Conservation (phyloP, 768 basidiomycete genomes). For the Russula brevipes region DNA sequence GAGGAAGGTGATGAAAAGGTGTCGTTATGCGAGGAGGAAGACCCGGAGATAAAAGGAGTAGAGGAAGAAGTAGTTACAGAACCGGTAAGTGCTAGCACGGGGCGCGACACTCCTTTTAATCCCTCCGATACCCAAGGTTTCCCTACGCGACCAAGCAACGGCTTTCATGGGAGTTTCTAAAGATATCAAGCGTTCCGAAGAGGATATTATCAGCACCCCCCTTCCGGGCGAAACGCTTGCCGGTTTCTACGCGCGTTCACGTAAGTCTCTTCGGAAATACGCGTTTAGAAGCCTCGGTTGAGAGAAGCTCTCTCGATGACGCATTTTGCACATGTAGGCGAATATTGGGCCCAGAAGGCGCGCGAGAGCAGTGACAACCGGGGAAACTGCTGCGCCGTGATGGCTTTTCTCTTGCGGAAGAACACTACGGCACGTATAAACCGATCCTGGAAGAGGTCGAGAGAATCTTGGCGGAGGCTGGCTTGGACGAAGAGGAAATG, state of each 20-base stretch:
- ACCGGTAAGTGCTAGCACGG: constrained; percentile 21
- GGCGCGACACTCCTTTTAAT: neutral
- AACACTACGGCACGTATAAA: constrained; percentile 74
- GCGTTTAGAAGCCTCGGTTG: neutral
- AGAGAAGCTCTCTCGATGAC: neutral
- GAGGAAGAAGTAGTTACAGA: constrained; percentile 28
- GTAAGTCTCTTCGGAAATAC: constrained; percentile 39
- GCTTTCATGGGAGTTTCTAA: constrained; percentile 63
- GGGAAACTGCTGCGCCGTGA: constrained; percentile 71
- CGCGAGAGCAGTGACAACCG: constrained; percentile 52
- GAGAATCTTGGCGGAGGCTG: constrained; percentile 76
- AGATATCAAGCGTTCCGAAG: constrained; percentile 52
- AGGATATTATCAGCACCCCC: constrained; percentile 74
- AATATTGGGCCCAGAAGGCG: constrained; percentile 78
- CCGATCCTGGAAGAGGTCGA: constrained; percentile 79
- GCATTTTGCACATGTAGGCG: constrained; percentile 40
- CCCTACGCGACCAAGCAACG: constrained; percentile 41
- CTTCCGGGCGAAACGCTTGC: constrained; percentile 80
- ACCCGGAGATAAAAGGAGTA: constrained; percentile 25
- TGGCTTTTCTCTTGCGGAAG: constrained; percentile 71
- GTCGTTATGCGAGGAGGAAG: constrained; percentile 32
- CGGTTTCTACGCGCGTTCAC: constrained; percentile 75
- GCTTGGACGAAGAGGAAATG: constrained; percentile 81
- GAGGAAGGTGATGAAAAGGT: constrained; percentile 34
- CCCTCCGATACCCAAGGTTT: constrained; percentile 28